phyloP scores from a whole-genome alignment of 2,329 filamentous ascomycete species.

The Chaetomium strumarium region DNA sequence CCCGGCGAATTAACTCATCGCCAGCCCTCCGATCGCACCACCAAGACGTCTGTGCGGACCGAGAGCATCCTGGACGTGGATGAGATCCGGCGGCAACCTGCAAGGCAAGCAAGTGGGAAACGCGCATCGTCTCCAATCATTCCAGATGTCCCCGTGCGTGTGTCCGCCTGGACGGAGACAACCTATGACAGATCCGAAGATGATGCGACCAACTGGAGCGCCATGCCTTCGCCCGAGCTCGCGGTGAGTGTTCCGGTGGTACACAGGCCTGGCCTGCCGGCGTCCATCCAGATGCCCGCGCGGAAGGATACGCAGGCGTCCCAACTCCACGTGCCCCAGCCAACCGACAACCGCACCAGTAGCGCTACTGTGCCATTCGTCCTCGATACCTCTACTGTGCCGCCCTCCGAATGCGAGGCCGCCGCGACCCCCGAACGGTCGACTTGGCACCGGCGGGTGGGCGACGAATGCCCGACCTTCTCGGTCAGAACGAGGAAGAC shows the following conservation, averaged over 20 bases:
- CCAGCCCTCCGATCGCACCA: conserved; percentile 32
- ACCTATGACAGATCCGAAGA: conserved; percentile 34
- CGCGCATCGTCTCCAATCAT: conserved; percentile 48
- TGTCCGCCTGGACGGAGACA: conserved; percentile 31
- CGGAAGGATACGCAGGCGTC: conserved; percentile 11
- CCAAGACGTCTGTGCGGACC: conserved; percentile 34
- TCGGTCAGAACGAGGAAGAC: conserved; percentile 44
- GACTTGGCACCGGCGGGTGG: conserved; percentile 52
- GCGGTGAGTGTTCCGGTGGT: conserved; percentile 40
- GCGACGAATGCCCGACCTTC: conserved; percentile 54
- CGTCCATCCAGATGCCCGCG: conserved; percentile 33
- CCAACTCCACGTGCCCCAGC: neutral
- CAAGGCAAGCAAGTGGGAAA: conserved; percentile 29
- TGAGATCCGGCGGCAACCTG: conserved; percentile 24
- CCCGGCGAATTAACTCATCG: conserved; percentile 22
- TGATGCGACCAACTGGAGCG: conserved; percentile 43
- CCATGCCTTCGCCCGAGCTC: conserved; percentile 43
- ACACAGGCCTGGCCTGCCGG: conserved; percentile 37
- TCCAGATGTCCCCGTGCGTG: conserved; percentile 30
- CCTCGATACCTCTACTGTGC: conserved; percentile 32
- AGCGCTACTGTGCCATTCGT: conserved; percentile 40
- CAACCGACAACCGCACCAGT: conserved; percentile 25
- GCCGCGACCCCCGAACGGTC: conserved; percentile 13
- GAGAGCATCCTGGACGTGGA: conserved; percentile 38
- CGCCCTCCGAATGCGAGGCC: conserved; percentile 27